Evolutionary conservation across 257 asterid genomes (phyloP).

Genomic region (Fraxinus excelsior): DNA sequence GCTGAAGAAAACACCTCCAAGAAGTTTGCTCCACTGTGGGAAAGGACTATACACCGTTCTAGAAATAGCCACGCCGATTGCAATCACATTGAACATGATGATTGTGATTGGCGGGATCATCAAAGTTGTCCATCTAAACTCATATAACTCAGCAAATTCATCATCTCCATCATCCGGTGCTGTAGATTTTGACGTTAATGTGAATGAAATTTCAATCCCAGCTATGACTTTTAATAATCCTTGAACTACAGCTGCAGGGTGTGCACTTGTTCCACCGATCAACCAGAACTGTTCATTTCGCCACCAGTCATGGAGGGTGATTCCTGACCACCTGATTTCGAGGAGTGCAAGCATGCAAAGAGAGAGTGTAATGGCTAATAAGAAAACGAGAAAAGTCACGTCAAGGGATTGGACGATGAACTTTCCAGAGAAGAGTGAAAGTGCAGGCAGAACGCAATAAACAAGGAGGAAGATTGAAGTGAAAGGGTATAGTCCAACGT

Average conservation of each 20-base stretch:
- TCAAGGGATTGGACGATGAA: slow-evolving; percentile 82
- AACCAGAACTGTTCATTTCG: slow-evolving; percentile 94
- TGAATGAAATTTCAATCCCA: slow-evolving; percentile 82
- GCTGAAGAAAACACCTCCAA: slow-evolving; percentile 89
- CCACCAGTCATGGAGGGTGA: slow-evolving; percentile 94
- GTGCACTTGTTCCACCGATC: slow-evolving; percentile 94
- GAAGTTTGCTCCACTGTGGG: slow-evolving; percentile 83
- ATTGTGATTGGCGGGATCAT: slow-evolving; percentile 89
- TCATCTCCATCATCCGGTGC: slow-evolving; percentile 76
- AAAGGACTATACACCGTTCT: slow-evolving; percentile 76
- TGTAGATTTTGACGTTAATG: slow-evolving; percentile 73
- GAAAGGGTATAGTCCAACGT: slow-evolving; percentile 87
- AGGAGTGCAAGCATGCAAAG: slow-evolving; percentile 76
- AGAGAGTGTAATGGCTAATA: slow-evolving; percentile 61
- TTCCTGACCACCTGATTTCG: slow-evolving; percentile 87
- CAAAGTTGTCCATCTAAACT: slow-evolving; percentile 75
- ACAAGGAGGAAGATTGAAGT: slow-evolving; percentile 80
- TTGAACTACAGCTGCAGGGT: slow-evolving; percentile 85
- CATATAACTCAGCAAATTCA: slow-evolving; percentile 78
- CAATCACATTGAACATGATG: slow-evolving; percentile 70
- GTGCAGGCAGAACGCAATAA: slow-evolving; percentile 79
- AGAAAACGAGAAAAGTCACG: slow-evolving; percentile 56
- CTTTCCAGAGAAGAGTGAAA: slow-evolving; percentile 82
- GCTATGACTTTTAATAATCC: slow-evolving; percentile 84
- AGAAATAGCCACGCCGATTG: slow-evolving; percentile 67